Percentiles rank a stretch among this genome's conserved stretches.
Evolutionary conservation across 164 flowering plant genomes (phyloP).

Genomic region (Malania oleifera): DNA sequence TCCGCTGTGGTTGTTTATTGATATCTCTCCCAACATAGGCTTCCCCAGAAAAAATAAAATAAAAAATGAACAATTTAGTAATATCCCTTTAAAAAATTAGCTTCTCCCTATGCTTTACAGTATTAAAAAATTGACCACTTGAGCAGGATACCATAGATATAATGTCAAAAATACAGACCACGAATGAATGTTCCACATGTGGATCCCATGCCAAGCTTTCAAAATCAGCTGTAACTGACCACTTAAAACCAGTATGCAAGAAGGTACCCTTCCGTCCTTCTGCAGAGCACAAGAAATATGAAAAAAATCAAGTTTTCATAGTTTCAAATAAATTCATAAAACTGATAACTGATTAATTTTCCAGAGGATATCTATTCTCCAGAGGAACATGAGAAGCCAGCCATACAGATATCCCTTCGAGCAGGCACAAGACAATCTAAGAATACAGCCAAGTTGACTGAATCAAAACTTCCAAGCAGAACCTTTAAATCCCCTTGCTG

Average conservation of each 20-base stretch:
- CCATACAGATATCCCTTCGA: no score
- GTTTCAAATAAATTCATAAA: no score
- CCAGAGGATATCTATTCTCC: no score
- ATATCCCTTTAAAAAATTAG: not conserved
- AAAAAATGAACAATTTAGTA: not conserved
- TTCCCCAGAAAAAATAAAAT: no score
- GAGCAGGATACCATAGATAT: not conserved
- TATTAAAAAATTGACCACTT: not conserved
- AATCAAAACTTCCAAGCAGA: no score
- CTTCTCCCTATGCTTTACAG: not conserved
- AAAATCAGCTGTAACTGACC: conserved; percentile 79
- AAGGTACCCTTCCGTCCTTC: conserved; percentile 72
- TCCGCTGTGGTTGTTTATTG: no score
- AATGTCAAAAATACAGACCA: conserved; percentile 41
- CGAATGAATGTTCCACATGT: conserved; percentile 70
- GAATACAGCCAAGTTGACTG: no score
- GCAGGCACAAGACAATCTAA: no score
- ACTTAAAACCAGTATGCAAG: conserved; percentile 66
- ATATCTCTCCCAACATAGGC: no score
- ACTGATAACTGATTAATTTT: no score
- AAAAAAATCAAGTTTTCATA: not conserved
- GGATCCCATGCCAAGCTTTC: conserved; percentile 98
- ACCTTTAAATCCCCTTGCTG: no score
- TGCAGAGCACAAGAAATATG: conserved; percentile 26
- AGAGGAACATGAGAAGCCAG: no score